These are phyloP conservation scores for Plasmodium ovale DNA, from an alignment of 169 alveolate species.

Conservation along the genomic window DNA sequence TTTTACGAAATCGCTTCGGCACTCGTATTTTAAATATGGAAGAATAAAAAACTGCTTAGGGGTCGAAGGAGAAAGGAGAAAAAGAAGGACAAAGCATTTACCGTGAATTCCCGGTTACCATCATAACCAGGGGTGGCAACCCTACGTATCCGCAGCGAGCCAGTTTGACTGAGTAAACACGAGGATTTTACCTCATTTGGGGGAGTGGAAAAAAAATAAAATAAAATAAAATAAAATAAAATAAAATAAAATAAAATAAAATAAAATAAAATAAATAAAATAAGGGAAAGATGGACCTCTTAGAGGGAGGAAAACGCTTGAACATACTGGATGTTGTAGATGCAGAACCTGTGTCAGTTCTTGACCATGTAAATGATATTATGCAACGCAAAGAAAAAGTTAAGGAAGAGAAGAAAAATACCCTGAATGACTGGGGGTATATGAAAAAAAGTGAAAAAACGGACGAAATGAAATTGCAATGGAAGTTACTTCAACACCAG, in stretches of 20 bases:
- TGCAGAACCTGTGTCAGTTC: slow-evolving; percentile 56
- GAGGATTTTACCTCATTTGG: too few relatives aligned
- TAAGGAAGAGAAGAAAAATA: slow-evolving; percentile 31
- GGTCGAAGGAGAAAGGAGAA: too few relatives aligned
- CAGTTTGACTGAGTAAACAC: too few relatives aligned
- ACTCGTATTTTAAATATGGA: too few relatives aligned
- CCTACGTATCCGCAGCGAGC: too few relatives aligned
- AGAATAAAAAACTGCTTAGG: too few relatives aligned
- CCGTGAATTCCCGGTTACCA: too few relatives aligned
- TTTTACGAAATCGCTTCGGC: too few relatives aligned
- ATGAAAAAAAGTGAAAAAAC: slow-evolving; percentile 67
- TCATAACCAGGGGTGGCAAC: too few relatives aligned
- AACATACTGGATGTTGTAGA: slow-evolving; percentile 18
- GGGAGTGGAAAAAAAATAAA: background rate
- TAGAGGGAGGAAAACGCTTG: background rate
- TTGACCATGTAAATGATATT: slow-evolving; percentile 53
- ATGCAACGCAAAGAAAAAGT: slow-evolving; percentile 22
- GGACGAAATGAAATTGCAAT: slow-evolving; percentile 67
- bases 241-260: background rate
- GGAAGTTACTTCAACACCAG: slow-evolving; percentile 71
- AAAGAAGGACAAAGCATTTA: too few relatives aligned
- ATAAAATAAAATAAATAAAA: background rate
- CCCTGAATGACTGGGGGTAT: slow-evolving; percentile 65
- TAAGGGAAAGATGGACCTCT: background rate
- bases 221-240: background rate